These are phyloP conservation scores for Phallus indusiatus DNA, from an alignment of 768 basidiomycete genomes.

Conservation along the genomic window DNA sequence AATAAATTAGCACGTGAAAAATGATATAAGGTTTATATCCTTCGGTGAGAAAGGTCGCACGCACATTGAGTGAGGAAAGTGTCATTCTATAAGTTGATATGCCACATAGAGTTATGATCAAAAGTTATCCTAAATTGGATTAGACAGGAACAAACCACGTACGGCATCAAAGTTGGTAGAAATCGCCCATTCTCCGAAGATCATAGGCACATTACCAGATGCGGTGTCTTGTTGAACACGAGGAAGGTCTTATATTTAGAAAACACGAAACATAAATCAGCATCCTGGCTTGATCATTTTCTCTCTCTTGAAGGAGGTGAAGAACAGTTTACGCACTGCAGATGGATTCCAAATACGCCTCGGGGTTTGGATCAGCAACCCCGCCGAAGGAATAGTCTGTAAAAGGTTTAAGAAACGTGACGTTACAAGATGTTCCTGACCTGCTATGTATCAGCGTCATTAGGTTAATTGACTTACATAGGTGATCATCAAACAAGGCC, in stretches of 20 bases:
- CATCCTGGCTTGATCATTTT: neutral
- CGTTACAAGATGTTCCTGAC: neutral
- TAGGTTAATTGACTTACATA: conserved; percentile 39
- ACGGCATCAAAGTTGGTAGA: conserved; percentile 56
- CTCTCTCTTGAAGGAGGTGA: neutral
- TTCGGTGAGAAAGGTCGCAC: neutral
- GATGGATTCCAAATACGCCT: conserved; percentile 55
- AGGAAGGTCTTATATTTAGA: conserved; percentile 38
- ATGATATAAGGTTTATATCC: no score
- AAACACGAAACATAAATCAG: neutral
- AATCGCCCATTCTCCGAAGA: conserved; percentile 53
- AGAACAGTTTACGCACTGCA: conserved; percentile 51
- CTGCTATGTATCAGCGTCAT: neutral
- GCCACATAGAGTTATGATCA: neutral
- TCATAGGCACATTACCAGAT: conserved; percentile 36
- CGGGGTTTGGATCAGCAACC: conserved; percentile 53
- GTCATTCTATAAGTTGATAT: neutral
- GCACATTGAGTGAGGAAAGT: conserved; percentile 5
- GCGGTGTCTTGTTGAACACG: conserved; percentile 41
- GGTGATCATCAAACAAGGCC: conserved; percentile 68
- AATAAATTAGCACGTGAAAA: neutral
- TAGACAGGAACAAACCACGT: conserved; percentile 39
- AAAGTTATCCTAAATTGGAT: neutral
- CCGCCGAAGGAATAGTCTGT: conserved; percentile 32
- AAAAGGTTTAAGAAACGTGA: neutral